phyloP scores from a whole-genome alignment of 2,329 filamentous ascomycete genomes.

The Alternaria viburni region DNA sequence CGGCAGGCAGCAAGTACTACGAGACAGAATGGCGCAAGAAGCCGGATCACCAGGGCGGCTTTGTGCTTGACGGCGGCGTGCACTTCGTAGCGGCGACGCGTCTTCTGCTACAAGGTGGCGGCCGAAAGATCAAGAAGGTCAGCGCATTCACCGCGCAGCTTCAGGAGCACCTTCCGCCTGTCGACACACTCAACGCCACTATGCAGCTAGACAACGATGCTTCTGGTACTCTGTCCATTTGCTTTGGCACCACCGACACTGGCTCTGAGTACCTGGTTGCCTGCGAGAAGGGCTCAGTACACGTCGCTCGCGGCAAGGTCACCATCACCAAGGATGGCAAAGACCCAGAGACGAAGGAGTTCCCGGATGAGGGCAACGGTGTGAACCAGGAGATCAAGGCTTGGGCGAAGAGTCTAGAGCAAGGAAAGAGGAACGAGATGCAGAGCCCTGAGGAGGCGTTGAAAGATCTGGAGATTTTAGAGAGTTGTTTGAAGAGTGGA shows the following conservation, averaged over 20 bases:
- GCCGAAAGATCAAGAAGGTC: constrained; percentile 55
- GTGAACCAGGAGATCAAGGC: constrained; percentile 67
- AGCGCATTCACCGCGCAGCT: constrained; percentile 63
- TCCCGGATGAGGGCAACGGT: constrained; percentile 57
- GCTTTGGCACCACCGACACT: constrained; percentile 62
- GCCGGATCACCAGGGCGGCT: constrained; percentile 76
- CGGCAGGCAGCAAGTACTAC: constrained; percentile 61
- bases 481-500: constrained; percentile 51
- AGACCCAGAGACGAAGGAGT: constrained; percentile 51
- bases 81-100: constrained; percentile 72
- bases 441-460: constrained; percentile 66
- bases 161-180: constrained; percentile 65
- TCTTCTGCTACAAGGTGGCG: constrained; percentile 58
- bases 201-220: constrained; percentile 61
- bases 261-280: constrained; percentile 64
- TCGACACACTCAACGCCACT: constrained; percentile 70
- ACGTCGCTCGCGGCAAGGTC: constrained; percentile 54
- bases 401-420: constrained; percentile 62
- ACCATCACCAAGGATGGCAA: constrained; percentile 25
- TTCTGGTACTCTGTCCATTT: constrained; percentile 64
- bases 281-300: constrained; percentile 64
- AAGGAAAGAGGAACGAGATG: constrained; percentile 57
- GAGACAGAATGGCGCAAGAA: constrained; percentile 69
- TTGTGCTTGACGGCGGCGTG: constrained; percentile 77
- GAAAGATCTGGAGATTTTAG: constrained; percentile 64